phyloP scores from a whole-genome alignment of 805 yeast genomes.

The Saturnispora halmiae region DNA sequence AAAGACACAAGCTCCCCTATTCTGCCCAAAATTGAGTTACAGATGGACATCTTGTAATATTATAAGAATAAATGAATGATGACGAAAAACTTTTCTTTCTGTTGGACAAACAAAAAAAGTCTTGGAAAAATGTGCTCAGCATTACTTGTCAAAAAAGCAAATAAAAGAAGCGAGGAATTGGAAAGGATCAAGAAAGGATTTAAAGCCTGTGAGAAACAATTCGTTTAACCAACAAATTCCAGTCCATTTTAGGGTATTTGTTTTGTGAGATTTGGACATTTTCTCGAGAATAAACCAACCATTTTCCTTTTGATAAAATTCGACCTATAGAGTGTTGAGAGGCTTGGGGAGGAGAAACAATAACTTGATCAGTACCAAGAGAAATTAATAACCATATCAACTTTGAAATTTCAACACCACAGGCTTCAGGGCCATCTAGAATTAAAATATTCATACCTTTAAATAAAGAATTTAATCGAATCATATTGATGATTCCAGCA shows the following conservation, averaged over 20 bases:
- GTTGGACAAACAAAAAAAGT: background rate
- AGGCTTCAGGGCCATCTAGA: background rate
- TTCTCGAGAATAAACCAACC: background rate
- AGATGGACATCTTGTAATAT: background rate
- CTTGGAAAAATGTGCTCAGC: too few species aligned
- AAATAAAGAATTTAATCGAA: background rate
- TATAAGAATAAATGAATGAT: too few species aligned
- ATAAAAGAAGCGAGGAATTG: too few species aligned
- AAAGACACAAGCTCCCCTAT: background rate
- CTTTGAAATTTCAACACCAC: background rate
- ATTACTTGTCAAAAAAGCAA: too few species aligned
- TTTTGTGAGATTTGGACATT: too few species aligned
- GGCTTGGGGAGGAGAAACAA: background rate
- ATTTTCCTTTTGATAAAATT: background rate
- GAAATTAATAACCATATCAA: slow-evolving; percentile 1
- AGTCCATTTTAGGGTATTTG: too few species aligned
- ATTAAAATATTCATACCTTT: background rate
- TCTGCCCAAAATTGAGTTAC: background rate
- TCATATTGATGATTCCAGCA: background rate
- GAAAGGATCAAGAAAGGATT: too few species aligned
- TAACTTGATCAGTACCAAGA: background rate
- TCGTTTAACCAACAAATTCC: background rate
- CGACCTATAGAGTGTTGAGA: background rate
- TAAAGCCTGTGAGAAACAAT: background rate
- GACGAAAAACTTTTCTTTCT: background rate